A percentile compares a stretch with the other conserved stretches of the same genome.
Conservation (phyloP, 306 rosid species). For the Cicer pinnatifidum region DNA sequence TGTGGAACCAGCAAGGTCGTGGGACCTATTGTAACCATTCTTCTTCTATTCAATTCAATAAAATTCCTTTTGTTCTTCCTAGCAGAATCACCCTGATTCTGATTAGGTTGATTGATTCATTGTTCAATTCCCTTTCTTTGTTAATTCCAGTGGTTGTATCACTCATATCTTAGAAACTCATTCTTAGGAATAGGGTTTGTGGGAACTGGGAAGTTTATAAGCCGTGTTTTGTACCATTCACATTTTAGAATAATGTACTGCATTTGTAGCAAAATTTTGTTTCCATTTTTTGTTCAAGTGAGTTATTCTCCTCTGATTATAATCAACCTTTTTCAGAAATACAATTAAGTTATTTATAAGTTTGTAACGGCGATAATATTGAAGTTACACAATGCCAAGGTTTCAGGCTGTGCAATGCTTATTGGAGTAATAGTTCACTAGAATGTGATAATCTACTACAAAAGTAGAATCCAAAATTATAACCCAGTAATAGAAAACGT, state of each 20-base stretch:
- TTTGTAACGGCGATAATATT: neutral
- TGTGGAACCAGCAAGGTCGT: too few species aligned
- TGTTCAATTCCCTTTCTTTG: too few species aligned
- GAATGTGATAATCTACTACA: conserved; percentile 22
- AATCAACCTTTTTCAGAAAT: neutral
- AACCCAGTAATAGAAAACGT: neutral
- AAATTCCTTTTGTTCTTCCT: too few species aligned
- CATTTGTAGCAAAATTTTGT: neutral
- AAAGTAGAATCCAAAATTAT: conserved; percentile 25
- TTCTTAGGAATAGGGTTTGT: conserved; percentile 1
- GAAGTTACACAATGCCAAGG: neutral
- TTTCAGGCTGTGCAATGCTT: neutral
- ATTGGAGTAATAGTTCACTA: conserved; percentile 24
- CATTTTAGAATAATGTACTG: neutral
- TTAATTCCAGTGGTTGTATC: too few species aligned
- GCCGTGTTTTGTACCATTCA: neutral
- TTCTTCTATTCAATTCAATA: too few species aligned
- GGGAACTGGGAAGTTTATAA: neutral
- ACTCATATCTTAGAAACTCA: conserved; percentile 1
- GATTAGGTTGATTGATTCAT: too few species aligned
- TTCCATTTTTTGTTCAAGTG: neutral
- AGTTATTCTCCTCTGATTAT: conserved; percentile 3
- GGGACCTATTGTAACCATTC: too few species aligned
- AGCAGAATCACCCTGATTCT: too few species aligned
- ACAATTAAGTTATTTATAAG: neutral